These are phyloP conservation scores for Fusarium sp. DNA, from an alignment of 2,329 filamentous ascomycete genomes.

Conservation along the genomic window DNA sequence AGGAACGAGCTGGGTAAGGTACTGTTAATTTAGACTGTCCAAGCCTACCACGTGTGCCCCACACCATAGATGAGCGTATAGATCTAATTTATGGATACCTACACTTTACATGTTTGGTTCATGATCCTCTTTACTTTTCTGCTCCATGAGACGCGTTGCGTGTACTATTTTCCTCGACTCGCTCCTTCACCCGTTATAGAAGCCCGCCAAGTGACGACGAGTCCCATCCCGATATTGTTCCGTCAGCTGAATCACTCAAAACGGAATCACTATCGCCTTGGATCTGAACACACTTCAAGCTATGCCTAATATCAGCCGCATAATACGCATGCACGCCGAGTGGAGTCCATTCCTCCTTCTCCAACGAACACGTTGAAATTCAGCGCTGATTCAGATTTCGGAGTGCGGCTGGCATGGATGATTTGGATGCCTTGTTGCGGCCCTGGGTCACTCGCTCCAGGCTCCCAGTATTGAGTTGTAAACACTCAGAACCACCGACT, in stretches of 20 bases:
- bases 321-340: conserved; percentile 13
- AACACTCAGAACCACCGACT: conserved; percentile 10
- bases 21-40: conserved; percentile 13
- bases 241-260: background rate
- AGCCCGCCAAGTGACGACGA: background rate
- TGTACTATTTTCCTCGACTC: conserved; percentile 18
- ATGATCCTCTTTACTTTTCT: conserved; percentile 2
- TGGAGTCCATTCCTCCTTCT: conserved; percentile 41
- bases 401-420: conserved; percentile 32
- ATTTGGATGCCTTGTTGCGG: conserved; percentile 37
- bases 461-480: conserved; percentile 17
- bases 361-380: conserved; percentile 20
- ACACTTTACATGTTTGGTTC: conserved; percentile 22
- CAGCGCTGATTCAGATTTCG: conserved; percentile 22
- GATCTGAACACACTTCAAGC: conserved; percentile 9
- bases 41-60: conserved; percentile 25
- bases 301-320: conserved; percentile 35
- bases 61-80: conserved; percentile 18
- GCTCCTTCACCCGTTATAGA: background rate
- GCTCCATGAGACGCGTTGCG: no score
- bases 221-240: background rate
- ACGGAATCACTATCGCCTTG: background rate
- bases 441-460: conserved; percentile 26
- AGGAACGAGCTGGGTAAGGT: conserved; percentile 22
- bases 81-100: background rate